A percentile compares a stretch with the other conserved stretches of the same genome.
These are phyloP conservation scores for Sarocladiaceae sp. DNA, from an alignment of 2,329 filamentous ascomycete genomes.

Conservation along the genomic window DNA sequence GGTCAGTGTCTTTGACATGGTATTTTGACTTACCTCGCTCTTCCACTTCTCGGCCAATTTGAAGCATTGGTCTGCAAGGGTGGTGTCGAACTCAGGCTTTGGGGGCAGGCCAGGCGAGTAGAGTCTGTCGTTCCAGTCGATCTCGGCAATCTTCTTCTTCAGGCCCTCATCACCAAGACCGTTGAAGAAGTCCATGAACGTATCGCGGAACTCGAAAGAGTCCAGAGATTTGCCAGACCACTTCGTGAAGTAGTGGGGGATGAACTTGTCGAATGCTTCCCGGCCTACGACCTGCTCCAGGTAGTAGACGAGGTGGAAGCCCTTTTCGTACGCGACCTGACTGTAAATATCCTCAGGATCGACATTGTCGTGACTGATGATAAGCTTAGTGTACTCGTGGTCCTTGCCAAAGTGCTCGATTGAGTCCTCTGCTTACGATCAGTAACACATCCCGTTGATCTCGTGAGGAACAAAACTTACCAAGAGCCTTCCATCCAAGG, in stretches of 20 bases:
- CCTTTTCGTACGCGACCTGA: conserved; percentile 90
- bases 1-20: conserved; percentile 12
- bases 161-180: conserved; percentile 55
- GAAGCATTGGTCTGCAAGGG: conserved; percentile 80
- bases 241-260: conserved; percentile 85
- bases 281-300: conserved; percentile 81
- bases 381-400: conserved; percentile 88
- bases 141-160: conserved; percentile 57
- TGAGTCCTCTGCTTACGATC: conserved; percentile 63
- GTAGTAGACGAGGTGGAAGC: conserved; percentile 88
- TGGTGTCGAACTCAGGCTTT: conserved; percentile 87
- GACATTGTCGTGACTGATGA: conserved; percentile 71
- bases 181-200: conserved; percentile 78
- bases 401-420: conserved; percentile 73
- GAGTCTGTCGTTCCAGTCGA: conserved; percentile 90
- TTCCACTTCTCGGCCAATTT: conserved; percentile 77
- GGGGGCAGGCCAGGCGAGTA: conserved; percentile 83
- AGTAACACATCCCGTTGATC: too few relatives aligned
- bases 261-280: conserved; percentile 89
- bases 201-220: conserved; percentile 89
- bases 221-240: conserved; percentile 85
- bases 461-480: conserved; percentile 29
- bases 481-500: conserved; percentile 87
- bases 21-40: conserved; percentile 38
- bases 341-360: conserved; percentile 97